Conservation (phyloP, 2,329 filamentous ascomycete species). For the Tolypocladium guangdongense region DNA sequence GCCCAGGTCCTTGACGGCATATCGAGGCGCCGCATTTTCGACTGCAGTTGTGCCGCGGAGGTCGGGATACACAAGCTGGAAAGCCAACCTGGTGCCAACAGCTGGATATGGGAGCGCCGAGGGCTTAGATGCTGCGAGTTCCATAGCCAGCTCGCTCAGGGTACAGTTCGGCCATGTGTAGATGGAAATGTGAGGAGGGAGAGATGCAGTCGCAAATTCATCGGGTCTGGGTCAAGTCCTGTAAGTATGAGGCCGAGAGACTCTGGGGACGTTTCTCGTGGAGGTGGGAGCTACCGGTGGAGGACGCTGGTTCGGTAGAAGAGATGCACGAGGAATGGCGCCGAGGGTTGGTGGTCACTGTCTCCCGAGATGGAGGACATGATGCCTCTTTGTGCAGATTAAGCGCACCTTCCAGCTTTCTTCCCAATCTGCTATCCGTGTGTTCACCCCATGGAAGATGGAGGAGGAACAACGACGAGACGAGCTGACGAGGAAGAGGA, state of each 20-base stretch:
- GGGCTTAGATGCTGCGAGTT: conserved; percentile 57
- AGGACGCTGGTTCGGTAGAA: conserved; percentile 69
- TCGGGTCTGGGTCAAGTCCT: conserved; percentile 42
- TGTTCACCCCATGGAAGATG: not conserved
- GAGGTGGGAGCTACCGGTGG: conserved; percentile 42
- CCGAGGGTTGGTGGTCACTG: conserved; percentile 54
- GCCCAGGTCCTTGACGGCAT: conserved; percentile 70
- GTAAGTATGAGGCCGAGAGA: not conserved
- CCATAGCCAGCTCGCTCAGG: conserved; percentile 67
- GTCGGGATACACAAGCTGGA: conserved; percentile 78
- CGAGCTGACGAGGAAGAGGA: too few relatives aligned
- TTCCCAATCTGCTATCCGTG: not conserved
- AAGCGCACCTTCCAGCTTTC: not conserved
- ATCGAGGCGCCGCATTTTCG: conserved; percentile 36
- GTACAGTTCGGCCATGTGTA: conserved; percentile 82
- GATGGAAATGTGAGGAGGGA: conserved; percentile 62
- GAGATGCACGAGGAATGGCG: conserved; percentile 76
- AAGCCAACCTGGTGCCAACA: conserved; percentile 75
- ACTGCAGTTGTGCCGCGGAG: conserved; percentile 28
- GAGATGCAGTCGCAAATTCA: conserved; percentile 51
- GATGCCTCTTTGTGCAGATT: conserved; percentile 3
- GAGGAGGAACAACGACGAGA: too few relatives aligned
- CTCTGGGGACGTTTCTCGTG: not conserved
- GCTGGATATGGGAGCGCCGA: conserved; percentile 60
- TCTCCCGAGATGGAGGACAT: conserved; percentile 23